Conservation (phyloP, 257 asterid species). For the Rhazya stricta region DNA sequence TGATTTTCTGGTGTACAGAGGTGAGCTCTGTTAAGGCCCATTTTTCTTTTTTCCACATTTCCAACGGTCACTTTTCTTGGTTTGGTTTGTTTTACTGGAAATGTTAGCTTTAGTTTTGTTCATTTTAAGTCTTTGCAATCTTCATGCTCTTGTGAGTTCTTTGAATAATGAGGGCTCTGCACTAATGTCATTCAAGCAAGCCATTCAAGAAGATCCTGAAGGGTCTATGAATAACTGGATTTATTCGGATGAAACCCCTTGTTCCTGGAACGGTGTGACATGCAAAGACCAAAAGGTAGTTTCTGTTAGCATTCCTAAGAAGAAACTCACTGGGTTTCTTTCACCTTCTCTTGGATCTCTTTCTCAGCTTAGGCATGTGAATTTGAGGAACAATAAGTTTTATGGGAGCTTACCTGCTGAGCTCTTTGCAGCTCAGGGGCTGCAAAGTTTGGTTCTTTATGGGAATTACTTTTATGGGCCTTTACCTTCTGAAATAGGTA, state of each 20-base stretch:
- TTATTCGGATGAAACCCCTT: constrained; percentile 67
- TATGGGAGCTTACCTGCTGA: constrained; percentile 51
- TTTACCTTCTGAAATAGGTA: constrained; percentile 61
- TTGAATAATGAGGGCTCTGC: constrained; percentile 70
- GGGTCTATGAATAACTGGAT: constrained; percentile 73
- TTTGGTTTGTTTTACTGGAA: constrained; percentile 27
- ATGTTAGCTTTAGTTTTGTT: constrained; percentile 41
- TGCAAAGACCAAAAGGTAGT: constrained; percentile 63
- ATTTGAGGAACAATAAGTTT: constrained; percentile 60
- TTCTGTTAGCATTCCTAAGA: constrained; percentile 60
- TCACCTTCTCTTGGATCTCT: constrained; percentile 70
- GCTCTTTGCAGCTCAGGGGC: constrained; percentile 48
- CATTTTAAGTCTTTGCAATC: constrained; percentile 28
- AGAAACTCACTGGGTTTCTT: constrained; percentile 63
- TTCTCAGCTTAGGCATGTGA: constrained; percentile 66
- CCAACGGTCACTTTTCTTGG: constrained; percentile 28
- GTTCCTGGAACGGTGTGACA: constrained; percentile 91
- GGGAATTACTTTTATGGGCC: constrained; percentile 68
- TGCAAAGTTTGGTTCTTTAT: constrained; percentile 83
- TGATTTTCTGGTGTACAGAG: constrained; percentile 21
- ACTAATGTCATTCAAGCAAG: constrained; percentile 55
- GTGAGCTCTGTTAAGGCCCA: constrained; percentile 31
- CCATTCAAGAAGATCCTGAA: constrained; percentile 58
- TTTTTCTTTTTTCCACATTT: constrained; percentile 16
- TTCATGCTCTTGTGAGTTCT: constrained; percentile 39